Base-by-base conservation (phyloP, 805 yeast genomes). In the Barnettozyma wickerhamii region DNA sequence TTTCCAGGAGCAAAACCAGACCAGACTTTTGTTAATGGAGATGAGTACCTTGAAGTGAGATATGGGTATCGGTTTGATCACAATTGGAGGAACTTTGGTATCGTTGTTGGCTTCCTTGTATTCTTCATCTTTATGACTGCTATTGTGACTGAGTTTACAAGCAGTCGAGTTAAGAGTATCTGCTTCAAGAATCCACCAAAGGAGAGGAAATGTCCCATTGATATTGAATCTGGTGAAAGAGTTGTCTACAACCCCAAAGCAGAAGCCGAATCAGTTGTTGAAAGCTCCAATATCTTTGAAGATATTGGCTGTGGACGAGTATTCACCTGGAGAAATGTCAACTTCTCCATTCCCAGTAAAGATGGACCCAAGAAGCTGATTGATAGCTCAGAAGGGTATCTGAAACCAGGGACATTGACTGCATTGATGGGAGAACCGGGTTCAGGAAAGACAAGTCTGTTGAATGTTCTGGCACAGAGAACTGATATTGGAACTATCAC, bases 81-180 rank as follows among this genome's bases (percentile, higher is more conserved):
- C 60, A 71, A 74, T 37, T 87, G 95, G 95, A 78, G 95, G 66
- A 84, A 87, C 59, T 70, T 82, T 42, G 95, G 89, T 54, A 75
- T 82, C 44, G 43, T 75, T 44, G 56, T 79, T 55, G 86, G 71
- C 3, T 81, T 69, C 50, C 58, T 63, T 20, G 43, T 78, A 26
- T 68, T 79, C 55, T 80, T 82, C 62, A 65, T 79, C 41, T 51
- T 50, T 34, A 64, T 75, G 13, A 79, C 79, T 54, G 58, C 83
- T 33, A 27, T 62, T 7, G 64, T 75, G 38, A 73, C 77, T 38
- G 89, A 83, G 55, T 60, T 53, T 43, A 75, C 75, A 51, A 71
- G 70, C 13, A 57, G 61, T 32, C 60, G 63, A 29, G 65, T 64
- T 48, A 64, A 61, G 40, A 47, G 66, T 70, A 48, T 66, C 69